A percentile compares a stretch with the other conserved stretches of the same genome.
These are phyloP conservation scores for Chalciporus chontae DNA, from an alignment of 768 basidiomycete species.

Conservation along the genomic window DNA sequence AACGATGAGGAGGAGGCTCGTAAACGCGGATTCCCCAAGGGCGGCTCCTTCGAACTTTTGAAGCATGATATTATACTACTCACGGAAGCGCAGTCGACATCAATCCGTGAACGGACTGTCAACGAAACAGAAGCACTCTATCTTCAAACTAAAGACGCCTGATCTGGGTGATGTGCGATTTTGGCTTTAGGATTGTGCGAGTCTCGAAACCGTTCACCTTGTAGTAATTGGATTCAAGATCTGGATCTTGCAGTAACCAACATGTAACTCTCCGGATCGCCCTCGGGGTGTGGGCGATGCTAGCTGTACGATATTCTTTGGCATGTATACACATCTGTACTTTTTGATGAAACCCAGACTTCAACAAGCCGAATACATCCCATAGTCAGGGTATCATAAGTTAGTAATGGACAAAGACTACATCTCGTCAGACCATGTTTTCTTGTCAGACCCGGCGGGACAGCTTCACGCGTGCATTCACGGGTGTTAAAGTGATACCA, in stretches of 20 bases:
- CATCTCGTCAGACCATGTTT: background rate
- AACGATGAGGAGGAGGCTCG: constrained; percentile 51
- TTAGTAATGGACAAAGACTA: background rate
- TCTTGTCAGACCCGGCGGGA: constrained; percentile 9
- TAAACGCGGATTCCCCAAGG: constrained; percentile 45
- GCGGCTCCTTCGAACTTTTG: constrained; percentile 46
- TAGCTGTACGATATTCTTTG: too few relatives aligned
- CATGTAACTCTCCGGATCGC: background rate
- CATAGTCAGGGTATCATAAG: background rate
- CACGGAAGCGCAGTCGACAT: constrained; percentile 39
- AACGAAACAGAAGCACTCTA: constrained; percentile 8
- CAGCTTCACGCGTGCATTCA: constrained; percentile 24
- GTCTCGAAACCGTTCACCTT: background rate
- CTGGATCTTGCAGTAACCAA: background rate
- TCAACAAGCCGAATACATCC: background rate
- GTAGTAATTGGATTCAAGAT: background rate
- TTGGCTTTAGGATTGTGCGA: too few relatives aligned
- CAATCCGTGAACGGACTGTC: constrained; percentile 19
- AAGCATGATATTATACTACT: constrained; percentile 44
- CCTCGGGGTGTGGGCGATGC: too few relatives aligned
- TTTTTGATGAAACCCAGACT: background rate
- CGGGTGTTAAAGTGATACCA: constrained; percentile 35
- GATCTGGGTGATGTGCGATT: background rate
- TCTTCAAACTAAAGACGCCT: constrained; percentile 1
- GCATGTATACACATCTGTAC: background rate